A percentile compares a stretch with the other conserved stretches of the same genome.
Evolutionary conservation across 345 rosid genomes (phyloP).

Genomic region (Eucalyptus tenuipes): DNA sequence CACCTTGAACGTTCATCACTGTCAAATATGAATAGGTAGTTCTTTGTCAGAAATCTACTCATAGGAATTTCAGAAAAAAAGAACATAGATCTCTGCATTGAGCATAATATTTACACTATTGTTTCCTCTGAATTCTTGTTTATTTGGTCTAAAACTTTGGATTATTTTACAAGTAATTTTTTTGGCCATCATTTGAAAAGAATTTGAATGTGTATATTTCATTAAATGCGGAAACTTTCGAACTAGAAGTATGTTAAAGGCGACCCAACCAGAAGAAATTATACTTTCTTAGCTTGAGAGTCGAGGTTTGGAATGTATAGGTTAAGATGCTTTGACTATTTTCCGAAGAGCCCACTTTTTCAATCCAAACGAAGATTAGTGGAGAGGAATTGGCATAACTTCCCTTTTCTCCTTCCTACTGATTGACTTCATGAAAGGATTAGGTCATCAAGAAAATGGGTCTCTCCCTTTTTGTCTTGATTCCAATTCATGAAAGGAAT

Average conservation of each 20-base stretch:
- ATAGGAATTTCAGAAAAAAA: not conserved
- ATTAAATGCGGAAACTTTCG: not conserved
- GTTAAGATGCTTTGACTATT: not conserved
- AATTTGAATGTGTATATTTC: not conserved
- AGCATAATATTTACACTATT: not conserved
- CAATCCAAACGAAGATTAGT: not conserved
- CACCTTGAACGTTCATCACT: not conserved
- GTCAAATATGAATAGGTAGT: not conserved
- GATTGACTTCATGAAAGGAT: not conserved
- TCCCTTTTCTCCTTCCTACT: not conserved
- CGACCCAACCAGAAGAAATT: not conserved
- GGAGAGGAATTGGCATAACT: not conserved
- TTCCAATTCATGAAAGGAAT: not conserved
- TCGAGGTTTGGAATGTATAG: not conserved
- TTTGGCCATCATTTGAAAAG: not conserved
- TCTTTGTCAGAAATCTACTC: not conserved
- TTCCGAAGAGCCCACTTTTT: not conserved
- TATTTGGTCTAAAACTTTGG: not conserved
- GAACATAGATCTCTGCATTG: not conserved
- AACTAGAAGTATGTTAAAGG: not conserved
- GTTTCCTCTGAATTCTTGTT: fast-evolving
- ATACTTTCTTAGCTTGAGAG: not conserved
- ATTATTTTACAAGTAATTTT: not conserved
- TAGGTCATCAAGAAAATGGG: not conserved
- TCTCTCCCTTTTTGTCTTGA: not conserved